Base-by-base conservation (phyloP, 768 basidiomycete genomes). In the Gautieria morchelliformis region DNA sequence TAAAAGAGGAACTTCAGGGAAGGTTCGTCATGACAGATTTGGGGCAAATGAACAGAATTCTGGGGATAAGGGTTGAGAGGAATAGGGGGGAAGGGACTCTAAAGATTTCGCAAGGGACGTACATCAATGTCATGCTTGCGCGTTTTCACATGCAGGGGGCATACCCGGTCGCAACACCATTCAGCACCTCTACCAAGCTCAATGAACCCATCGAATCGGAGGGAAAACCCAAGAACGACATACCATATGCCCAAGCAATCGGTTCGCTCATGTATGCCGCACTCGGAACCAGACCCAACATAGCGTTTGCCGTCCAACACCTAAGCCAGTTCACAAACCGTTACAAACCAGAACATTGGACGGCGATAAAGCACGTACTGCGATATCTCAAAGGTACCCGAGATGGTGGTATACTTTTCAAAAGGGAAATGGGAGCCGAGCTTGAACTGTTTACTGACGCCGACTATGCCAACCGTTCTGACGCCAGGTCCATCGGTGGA, bases 51-150 rank as follows among this genome's bases (percentile, higher is more conserved):
- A 59, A 63, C 2, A 70, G 64, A 44, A 58, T 63, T 39, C 55
- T 79, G 1, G 74, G 76, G 0, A 73, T 78, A 19, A 66, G 62
- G 6, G 67, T 76, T 42, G 49, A n/a, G 2, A 30, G 45, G 17
- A 40, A 59, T 48, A 65, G 59, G n/a, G 66, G 52, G 14, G 62
- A 61, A 3, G 15, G 37, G 15, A 53, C 51, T 5, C 45, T 61
- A 17, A 40, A 37, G 1, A 8, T 64, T 9, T 55, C 50, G 2
- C 63, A 64, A 46, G 46, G 32, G 3, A n/a, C n/a, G 10, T 63
- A 60, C 56, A 59, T 61, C 35, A 49, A 53, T 5, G 7, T 19
- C 2, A 50, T 63, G n/a, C 50, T 63, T n/a, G 1, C 56, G 44
- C 27, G 27, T 10, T 63, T 60, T 47, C 45, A 46, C 27, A 46